Percentiles rank a stretch among this genome's conserved stretches.
Evolutionary conservation across 306 rosid genomes (phyloP).

Genomic region (Prunus dulcis): DNA sequence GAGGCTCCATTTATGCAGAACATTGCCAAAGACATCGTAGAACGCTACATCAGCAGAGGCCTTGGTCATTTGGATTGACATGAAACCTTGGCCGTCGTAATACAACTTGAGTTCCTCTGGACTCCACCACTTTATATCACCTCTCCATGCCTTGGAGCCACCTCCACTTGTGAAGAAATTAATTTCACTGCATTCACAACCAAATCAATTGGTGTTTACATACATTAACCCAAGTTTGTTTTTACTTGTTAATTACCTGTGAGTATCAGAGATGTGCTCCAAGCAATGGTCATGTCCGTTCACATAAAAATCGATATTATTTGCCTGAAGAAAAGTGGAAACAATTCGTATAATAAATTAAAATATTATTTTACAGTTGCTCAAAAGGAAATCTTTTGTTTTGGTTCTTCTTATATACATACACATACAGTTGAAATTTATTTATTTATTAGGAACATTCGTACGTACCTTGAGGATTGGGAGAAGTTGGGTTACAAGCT

Average conservation of each 20-base stretch:
- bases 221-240: not conserved
- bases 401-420: no score
- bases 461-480: constrained; percentile 63
- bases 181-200: constrained; percentile 42
- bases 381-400: no score
- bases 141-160: constrained; percentile 92
- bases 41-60: constrained; percentile 39
- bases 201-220: not conserved
- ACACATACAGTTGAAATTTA: no score
- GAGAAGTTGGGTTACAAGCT: constrained; percentile 52
- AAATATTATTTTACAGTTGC: no score
- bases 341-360: not conserved
- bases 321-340: constrained; percentile 34
- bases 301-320: constrained; percentile 59
- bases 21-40: constrained; percentile 52
- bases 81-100: constrained; percentile 82
- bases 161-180: constrained; percentile 82
- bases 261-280: constrained; percentile 53
- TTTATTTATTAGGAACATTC: no score
- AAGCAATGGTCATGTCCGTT: constrained; percentile 93
- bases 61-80: constrained; percentile 42
- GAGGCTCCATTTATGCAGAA: constrained; percentile 47
- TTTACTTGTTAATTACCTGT: constrained; percentile 35
- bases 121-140: constrained; percentile 33
- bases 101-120: constrained; percentile 53